Base-by-base conservation (phyloP, 345 rosid species). In the Diplotaxis tenuifolia region DNA sequence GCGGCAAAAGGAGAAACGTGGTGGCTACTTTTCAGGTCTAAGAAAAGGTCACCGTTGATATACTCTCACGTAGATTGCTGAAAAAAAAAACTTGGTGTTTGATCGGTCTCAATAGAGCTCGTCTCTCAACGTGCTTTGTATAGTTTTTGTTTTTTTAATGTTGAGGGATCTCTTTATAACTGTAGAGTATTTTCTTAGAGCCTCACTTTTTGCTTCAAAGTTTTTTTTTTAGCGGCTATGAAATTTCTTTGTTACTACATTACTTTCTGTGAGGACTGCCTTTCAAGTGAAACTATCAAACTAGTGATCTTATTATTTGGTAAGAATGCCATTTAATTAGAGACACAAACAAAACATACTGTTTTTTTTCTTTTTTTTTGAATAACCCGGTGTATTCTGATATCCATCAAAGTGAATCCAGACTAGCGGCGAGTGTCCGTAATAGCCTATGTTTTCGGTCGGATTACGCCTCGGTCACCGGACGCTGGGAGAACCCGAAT, bases 31-130 rank as follows among this genome's bases (percentile, higher is more conserved):
- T 53, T 81, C 89, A 38, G 75, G 89, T 45, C 73, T 87, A 27
- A 81, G 59, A 55, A 83, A 79, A 79, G 76, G 83, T 42, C 89
- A 86, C 77, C 83, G 74, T 58, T 89, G 75, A 86, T 71, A 40
- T 40, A 40, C 15, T 47, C 57, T 25, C 59, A 15, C 27, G 50
- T 60, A 42, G 22, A 16, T n/a, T 27, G 52, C 75, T 77, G 68
- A 79, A 25, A n/a, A n/a, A n/a, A n/a, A n/a, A n/a, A 72, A 73
- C 66, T 71, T 71, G 67, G 31, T 57, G 65, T 34, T 73, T 62
- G 68, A 25, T 70, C 73, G 28, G 66, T 65, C 55, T 31, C 56
- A 62, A 52, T 28, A 28, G 68, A 66, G 42, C 75, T 31, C 29
- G 14, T 16, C 16, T 40, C 49, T 61, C 49, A 9, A 79, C 54